These are phyloP conservation scores for Candida glucosophila DNA, from an alignment of 1,139 yeast genomes.

Conservation along the genomic window DNA sequence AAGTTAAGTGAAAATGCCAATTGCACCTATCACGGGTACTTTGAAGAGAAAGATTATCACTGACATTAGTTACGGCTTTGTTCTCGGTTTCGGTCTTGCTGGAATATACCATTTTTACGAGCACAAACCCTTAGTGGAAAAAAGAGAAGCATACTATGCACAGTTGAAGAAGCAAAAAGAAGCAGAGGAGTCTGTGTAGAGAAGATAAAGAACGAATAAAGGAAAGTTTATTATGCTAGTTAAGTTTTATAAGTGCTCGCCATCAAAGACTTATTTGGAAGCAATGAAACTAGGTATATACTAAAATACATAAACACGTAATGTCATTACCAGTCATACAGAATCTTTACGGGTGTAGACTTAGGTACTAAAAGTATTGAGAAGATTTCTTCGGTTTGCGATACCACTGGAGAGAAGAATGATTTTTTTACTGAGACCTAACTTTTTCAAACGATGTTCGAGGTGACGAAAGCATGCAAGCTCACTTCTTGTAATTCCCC, in stretches of 20 bases:
- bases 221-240: too few relatives aligned
- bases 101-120: slow-evolving; percentile 26
- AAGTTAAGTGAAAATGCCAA: slow-evolving; percentile 51
- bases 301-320: too few relatives aligned
- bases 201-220: too few relatives aligned
- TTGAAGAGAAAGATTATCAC: slow-evolving; percentile 75
- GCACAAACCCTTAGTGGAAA: slow-evolving; percentile 64
- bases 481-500: slow-evolving; percentile 79
- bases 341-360: too few relatives aligned
- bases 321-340: too few relatives aligned
- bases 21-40: slow-evolving; percentile 85
- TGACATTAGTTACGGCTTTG: slow-evolving; percentile 66
- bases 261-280: too few relatives aligned
- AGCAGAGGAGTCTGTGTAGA: slow-evolving; percentile 40
- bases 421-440: slow-evolving; percentile 32
- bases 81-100: slow-evolving; percentile 29
- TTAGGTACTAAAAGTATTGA: slow-evolving; percentile 8
- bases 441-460: slow-evolving; percentile 26
- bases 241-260: too few relatives aligned
- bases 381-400: slow-evolving; percentile 37
- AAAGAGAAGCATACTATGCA: slow-evolving; percentile 83
- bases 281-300: too few relatives aligned
- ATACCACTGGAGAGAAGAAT: slow-evolving; percentile 51
- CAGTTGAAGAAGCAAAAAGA: slow-evolving; percentile 65
- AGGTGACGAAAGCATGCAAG: slow-evolving; percentile 55